Conservation (phyloP, 2,329 filamentous ascomycete genomes). For the Cytospora leucostoma region DNA sequence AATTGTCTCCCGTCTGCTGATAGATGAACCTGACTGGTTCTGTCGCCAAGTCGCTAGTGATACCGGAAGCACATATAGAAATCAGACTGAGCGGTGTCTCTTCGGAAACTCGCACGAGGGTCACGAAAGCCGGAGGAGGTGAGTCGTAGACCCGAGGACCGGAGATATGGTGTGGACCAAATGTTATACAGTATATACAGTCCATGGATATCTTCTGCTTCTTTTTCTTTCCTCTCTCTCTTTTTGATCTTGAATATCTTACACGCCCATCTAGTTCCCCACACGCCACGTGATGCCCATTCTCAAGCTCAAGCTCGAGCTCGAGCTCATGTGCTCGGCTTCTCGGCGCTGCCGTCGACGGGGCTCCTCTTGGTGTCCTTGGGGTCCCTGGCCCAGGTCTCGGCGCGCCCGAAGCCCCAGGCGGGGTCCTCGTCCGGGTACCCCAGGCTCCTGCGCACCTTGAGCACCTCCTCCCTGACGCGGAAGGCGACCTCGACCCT, state of each 20-base stretch:
- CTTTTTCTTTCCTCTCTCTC: too few species aligned
- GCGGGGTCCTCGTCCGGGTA: conserved; percentile 75
- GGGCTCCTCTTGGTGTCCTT: conserved; percentile 52
- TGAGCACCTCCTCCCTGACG: conserved; percentile 77
- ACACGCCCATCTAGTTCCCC: background rate
- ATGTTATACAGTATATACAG: background rate
- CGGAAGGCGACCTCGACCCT: conserved; percentile 78
- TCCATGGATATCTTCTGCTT: background rate
- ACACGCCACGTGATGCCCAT: background rate
- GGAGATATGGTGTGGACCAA: background rate
- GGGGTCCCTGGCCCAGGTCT: conserved; percentile 71
- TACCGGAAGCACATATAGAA: too few species aligned
- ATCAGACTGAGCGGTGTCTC: too few species aligned
- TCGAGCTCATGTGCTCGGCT: conserved; percentile 23
- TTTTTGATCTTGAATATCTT: background rate
- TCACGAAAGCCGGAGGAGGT: too few species aligned
- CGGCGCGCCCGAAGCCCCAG: conserved; percentile 67
- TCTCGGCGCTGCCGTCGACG: conserved; percentile 55
- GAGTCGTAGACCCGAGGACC: background rate
- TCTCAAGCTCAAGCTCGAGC: background rate
- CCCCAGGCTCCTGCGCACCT: conserved; percentile 71
- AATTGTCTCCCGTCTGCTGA: too few species aligned
- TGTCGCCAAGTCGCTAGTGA: too few species aligned
- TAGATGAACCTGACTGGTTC: too few species aligned
- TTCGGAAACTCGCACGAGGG: too few species aligned